Evolutionary conservation across 208 protist genomes (phyloP), one percentile per base, ranked within the genome.

Genomic region (Wallacemonas sp.): DNA sequence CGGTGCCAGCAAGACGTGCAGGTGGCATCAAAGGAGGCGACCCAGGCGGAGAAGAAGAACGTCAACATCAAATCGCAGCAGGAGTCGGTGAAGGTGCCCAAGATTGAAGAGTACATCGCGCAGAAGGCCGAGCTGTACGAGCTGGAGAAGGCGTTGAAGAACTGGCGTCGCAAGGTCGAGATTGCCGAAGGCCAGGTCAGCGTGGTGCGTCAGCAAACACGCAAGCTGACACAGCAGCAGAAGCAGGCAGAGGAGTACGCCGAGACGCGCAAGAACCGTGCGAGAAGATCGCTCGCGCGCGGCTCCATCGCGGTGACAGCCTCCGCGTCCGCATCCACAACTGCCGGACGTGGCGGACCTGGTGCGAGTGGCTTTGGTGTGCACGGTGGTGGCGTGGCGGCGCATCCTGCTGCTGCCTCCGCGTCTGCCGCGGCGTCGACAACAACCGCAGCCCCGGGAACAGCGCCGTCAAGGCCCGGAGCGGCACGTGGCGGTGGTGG

Each of bases 51-150:
- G 68, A 55, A 72, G 32, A 92, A 88, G 61, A 91, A 98, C 61
- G 47, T 68, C 1, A 47, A 76, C 17, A 76, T 98, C 43, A 83
- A 87, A 36, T 55, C 85, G 8, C 90, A 96, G 66, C 88, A 96
- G 44, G 93, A 96, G 57, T 79, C 85, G 9, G 87, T 95, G 2
- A 88, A 90, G 48, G 96, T 97, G 33, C 96, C 96, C 8, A 90
- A 97, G 62, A 95, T 98, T 46, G 84, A 98, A 43, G 86, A 97
- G 46, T 98, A 98, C 61, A 93, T 98, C 32, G 81, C 93, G 21
- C 91, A 98, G 61, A 98, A 97, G 69, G 92, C 91, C 4, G 92
- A 98, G 76, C 72, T 95, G 43, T 93, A 87, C 65, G 92, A 96
- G 55, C 68, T 98, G 32, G 54, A 91, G 65, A 96, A 95, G 70